Percentiles rank a stretch among this genome's conserved stretches.
phyloP scores from a whole-genome alignment of 176 grass and related monocot genomes.

The Aegilops tauschii region DNA sequence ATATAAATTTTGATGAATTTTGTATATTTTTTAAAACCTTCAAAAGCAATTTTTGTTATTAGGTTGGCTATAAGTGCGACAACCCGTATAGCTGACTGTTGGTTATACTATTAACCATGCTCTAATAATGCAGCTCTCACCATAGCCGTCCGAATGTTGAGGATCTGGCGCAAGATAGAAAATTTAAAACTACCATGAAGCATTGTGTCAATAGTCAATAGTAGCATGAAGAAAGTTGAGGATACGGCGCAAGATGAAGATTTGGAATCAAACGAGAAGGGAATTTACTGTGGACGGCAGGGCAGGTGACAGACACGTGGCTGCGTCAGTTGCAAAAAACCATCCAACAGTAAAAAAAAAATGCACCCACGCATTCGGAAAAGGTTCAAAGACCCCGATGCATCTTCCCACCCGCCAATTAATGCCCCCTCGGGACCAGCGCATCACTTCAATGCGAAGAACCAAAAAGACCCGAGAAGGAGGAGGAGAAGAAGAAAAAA shows the following conservation, averaged over 20 bases:
- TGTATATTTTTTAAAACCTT: too few species aligned
- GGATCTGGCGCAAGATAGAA: too few species aligned
- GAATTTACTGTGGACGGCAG: not conserved
- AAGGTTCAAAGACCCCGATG: constrained; percentile 32
- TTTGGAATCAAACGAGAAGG: too few species aligned
- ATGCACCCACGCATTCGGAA: not conserved
- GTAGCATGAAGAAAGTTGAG: not conserved
- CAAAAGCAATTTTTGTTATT: too few species aligned
- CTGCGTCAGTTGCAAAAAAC: not conserved
- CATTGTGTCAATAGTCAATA: too few species aligned
- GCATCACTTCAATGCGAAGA: constrained; percentile 51
- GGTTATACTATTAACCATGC: too few species aligned
- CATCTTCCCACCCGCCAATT: constrained; percentile 50
- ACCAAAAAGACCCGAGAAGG: constrained; percentile 12
- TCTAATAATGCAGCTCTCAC: too few species aligned
- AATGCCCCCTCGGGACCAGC: constrained; percentile 53
- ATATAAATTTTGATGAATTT: too few species aligned
- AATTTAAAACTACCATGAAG: too few species aligned
- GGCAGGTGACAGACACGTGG: not conserved
- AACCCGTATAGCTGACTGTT: too few species aligned
- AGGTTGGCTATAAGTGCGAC: too few species aligned
- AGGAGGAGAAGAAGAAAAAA: not conserved
- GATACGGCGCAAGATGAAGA: not conserved
- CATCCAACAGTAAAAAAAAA: not conserved
- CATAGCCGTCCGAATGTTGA: too few species aligned